A percentile compares a stretch with the other conserved stretches of the same genome.
phyloP scores from a whole-genome alignment of 2,329 filamentous ascomycete genomes.

The Byssoonygena ceratinophila region DNA sequence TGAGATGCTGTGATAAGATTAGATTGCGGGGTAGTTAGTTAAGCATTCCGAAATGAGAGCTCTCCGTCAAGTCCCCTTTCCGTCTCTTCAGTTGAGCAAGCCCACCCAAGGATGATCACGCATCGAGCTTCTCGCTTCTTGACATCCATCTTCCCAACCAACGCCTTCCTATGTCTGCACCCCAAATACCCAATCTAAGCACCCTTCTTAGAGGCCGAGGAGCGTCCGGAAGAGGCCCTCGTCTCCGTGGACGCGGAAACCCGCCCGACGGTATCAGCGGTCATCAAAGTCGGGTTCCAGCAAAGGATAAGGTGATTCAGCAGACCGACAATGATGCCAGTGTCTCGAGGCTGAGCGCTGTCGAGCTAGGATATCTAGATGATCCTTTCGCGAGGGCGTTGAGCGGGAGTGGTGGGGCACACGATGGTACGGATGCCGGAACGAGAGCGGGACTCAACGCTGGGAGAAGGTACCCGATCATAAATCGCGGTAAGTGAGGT shows the following conservation, averaged over 20 bases:
- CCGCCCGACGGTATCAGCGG: constrained; percentile 13
- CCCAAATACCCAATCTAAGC: constrained; percentile 68
- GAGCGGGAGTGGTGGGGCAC: constrained; percentile 37
- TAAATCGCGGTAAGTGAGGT: constrained; percentile 63
- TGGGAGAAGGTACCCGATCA: constrained; percentile 69
- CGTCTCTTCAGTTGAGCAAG: no score
- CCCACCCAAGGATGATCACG: no score
- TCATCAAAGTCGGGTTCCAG: constrained; percentile 12
- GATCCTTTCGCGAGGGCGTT: constrained; percentile 70
- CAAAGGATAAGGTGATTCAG: constrained; percentile 67
- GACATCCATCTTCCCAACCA: neutral
- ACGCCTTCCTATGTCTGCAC: constrained; percentile 49
- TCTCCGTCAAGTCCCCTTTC: no score
- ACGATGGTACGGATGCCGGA: neutral
- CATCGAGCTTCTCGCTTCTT: neutral
- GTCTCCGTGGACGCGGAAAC: constrained; percentile 26
- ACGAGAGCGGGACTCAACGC: constrained; percentile 14
- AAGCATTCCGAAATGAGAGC: neutral
- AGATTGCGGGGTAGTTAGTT: constrained; percentile 2
- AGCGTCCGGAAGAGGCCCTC: constrained; percentile 36
- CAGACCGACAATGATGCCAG: constrained; percentile 87
- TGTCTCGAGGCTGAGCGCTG: constrained; percentile 77
- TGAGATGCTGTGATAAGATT: constrained; percentile 1
- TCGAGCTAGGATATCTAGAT: constrained; percentile 70
- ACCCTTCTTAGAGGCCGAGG: constrained; percentile 42